phyloP scores from a whole-genome alignment of 176 grass and related monocot species.

The Aegilops bicornis region DNA sequence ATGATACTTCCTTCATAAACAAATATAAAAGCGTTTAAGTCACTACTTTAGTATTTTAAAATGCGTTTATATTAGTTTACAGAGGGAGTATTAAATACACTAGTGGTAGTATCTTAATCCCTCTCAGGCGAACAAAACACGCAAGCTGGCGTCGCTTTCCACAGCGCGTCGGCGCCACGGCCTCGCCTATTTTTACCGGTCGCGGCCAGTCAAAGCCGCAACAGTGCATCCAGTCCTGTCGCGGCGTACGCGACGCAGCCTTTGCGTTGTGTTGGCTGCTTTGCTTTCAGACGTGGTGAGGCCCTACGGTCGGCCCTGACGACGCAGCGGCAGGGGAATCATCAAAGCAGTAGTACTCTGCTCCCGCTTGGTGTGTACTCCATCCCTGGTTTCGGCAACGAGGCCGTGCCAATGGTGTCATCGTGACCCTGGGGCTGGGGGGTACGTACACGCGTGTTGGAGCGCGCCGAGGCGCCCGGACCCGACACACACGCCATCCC shows the following conservation, averaged over 20 bases:
- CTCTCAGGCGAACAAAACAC: too few species aligned
- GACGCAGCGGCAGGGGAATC: background rate
- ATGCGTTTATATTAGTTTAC: too few species aligned
- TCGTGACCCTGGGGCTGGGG: too few species aligned
- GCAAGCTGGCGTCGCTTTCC: background rate
- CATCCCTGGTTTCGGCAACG: too few species aligned
- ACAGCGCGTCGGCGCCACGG: too few species aligned
- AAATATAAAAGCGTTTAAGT: too few species aligned
- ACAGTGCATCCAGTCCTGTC: conserved; percentile 1
- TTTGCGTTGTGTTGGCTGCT: background rate
- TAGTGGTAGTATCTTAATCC: background rate
- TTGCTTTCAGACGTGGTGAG: background rate
- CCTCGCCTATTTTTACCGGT: background rate
- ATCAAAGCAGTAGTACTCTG: background rate
- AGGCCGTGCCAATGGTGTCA: too few species aligned
- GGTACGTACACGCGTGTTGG: too few species aligned
- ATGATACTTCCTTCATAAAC: background rate
- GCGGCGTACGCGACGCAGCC: background rate
- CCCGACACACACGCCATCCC: background rate
- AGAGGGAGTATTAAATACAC: too few species aligned
- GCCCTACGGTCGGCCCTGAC: background rate
- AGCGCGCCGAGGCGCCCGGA: too few species aligned
- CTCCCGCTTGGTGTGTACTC: too few species aligned
- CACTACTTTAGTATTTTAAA: too few species aligned
- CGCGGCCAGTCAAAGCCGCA: background rate